Evolutionary conservation across 441 rosid species (phyloP).

Genomic region (Adansonia madagascariensis): DNA sequence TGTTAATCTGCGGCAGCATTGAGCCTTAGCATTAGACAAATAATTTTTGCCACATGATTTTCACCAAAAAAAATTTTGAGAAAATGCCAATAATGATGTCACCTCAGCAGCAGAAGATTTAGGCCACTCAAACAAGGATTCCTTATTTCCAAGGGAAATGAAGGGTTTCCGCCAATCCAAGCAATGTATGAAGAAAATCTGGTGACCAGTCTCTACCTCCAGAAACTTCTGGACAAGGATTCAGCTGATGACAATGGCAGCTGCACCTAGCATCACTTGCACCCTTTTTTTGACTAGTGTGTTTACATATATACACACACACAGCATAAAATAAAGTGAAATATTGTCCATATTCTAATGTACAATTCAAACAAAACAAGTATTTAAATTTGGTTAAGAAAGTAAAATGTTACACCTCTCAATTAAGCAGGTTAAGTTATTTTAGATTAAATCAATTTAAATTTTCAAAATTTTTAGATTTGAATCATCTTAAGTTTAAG

Average conservation of each 20-base stretch:
- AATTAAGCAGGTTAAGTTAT: too few relatives aligned
- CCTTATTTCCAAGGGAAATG: background rate
- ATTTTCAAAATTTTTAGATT: too few relatives aligned
- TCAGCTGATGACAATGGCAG: background rate
- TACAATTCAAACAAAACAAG: background rate
- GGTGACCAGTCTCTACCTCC: background rate
- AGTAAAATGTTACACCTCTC: background rate
- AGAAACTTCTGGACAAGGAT: conserved; percentile 3
- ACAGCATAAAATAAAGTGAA: background rate
- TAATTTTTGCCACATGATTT: too few relatives aligned
- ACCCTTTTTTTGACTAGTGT: background rate
- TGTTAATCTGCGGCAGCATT: too few relatives aligned
- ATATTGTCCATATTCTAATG: background rate
- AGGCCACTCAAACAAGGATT: background rate
- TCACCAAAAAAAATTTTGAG: too few relatives aligned
- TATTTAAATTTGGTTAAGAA: background rate
- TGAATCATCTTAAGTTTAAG: too few relatives aligned
- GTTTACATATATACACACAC: background rate
- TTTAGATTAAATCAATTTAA: too few relatives aligned
- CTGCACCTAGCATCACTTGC: background rate
- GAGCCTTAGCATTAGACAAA: too few relatives aligned
- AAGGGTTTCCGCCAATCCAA: background rate
- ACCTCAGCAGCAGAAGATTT: too few relatives aligned
- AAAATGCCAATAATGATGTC: too few relatives aligned
- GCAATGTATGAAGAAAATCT: background rate